Percentiles rank a stretch among this genome's conserved stretches.
Conservation (phyloP, 306 rosid genomes). For the Alnus glutinosa region DNA sequence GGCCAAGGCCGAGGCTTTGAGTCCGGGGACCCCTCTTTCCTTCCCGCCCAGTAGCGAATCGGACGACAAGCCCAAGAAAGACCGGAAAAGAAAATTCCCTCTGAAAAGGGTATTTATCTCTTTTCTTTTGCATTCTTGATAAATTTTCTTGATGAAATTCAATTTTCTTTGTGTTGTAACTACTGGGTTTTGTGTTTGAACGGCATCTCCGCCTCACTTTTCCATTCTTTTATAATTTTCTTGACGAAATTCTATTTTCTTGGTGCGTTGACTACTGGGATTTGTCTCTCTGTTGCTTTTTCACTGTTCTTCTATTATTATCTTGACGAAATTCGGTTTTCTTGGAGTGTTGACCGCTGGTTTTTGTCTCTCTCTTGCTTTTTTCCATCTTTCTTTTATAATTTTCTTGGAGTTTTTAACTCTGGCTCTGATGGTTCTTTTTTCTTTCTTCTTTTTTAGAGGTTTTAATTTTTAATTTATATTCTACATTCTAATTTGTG, state of each 20-base stretch:
- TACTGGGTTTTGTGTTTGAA: background rate
- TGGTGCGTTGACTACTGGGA: background rate
- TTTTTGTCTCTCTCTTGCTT: background rate
- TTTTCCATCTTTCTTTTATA: background rate
- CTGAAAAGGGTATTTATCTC: slow-evolving; percentile 47
- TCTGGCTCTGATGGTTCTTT: background rate
- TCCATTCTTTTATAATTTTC: background rate
- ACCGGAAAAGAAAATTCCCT: slow-evolving; percentile 18
- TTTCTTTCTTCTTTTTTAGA: background rate
- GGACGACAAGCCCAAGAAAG: slow-evolving; percentile 39
- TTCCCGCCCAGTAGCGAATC: slow-evolving; percentile 52
- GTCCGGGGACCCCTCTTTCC: slow-evolving; percentile 57
- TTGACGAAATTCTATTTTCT: background rate
- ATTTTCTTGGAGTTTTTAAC: too few relatives aligned
- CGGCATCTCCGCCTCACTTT: slow-evolving; percentile 33
- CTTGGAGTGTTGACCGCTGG: background rate
- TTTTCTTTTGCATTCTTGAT: background rate
- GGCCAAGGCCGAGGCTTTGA: slow-evolving; percentile 36
- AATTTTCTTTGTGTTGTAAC: background rate
- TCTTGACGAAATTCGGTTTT: background rate
- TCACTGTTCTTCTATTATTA: background rate
- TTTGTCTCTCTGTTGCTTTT: background rate
- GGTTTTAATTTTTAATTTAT: background rate
- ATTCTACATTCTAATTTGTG: slow-evolving; percentile 9
- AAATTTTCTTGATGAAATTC: background rate